These are phyloP conservation scores for Syzygium oleosum DNA, from an alignment of 345 rosid species.

Conservation along the genomic window DNA sequence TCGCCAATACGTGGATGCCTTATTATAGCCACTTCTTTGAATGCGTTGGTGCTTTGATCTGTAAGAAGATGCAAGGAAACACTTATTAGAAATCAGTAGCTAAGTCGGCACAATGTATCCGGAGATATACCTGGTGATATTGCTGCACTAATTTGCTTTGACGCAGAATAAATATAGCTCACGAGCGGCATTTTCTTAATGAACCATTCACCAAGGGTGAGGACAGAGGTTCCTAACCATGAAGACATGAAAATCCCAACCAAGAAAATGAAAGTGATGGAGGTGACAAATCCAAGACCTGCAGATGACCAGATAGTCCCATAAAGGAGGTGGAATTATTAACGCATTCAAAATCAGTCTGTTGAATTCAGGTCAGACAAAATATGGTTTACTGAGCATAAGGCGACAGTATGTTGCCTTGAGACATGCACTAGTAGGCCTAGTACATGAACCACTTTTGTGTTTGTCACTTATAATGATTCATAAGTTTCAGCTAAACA, in stretches of 20 bases:
- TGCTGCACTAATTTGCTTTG: slow-evolving; percentile 51
- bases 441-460: not conserved
- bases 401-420: not conserved
- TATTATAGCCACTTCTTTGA: slow-evolving; percentile 52
- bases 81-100: not conserved
- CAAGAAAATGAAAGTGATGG: slow-evolving; percentile 38
- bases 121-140: slow-evolving; percentile 30
- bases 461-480: not conserved
- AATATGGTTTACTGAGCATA: not conserved
- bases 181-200: slow-evolving; percentile 50
- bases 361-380: not conserved
- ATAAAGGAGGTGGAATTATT: not conserved
- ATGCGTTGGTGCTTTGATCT: slow-evolving; percentile 45
- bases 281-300: slow-evolving; percentile 51
- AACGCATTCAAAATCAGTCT: not conserved
- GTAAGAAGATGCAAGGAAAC: not conserved
- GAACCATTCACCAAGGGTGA: slow-evolving; percentile 46
- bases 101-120: not conserved
- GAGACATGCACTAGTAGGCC: not conserved
- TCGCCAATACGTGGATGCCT: slow-evolving; percentile 51
- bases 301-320: not conserved
- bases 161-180: slow-evolving; percentile 42
- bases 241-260: slow-evolving; percentile 58
- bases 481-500: not conserved
- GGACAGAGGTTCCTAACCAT: slow-evolving; percentile 45